phyloP scores from a whole-genome alignment of 2,329 filamentous ascomycete species.

The Westerdykella ornata region DNA sequence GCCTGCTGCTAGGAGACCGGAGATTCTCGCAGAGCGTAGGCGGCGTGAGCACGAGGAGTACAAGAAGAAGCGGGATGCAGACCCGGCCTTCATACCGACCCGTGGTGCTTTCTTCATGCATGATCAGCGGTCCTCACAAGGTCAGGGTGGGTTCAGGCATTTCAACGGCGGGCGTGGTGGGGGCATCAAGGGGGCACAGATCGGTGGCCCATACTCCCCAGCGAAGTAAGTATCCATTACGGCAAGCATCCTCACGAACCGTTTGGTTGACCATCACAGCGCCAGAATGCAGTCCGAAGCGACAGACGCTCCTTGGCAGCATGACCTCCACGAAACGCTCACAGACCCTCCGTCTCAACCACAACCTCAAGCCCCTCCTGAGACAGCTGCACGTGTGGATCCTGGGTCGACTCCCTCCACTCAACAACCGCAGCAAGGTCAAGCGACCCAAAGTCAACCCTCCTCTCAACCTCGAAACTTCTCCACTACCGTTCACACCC shows the following conservation, averaged over 20 bases:
- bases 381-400: slow-evolving; percentile 11
- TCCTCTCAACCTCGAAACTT: slow-evolving; percentile 43
- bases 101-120: slow-evolving; percentile 96
- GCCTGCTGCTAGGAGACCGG: slow-evolving; percentile 42
- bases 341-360: slow-evolving; percentile 34
- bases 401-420: slow-evolving; percentile 25
- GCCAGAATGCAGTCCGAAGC: slow-evolving; percentile 41
- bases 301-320: slow-evolving; percentile 74
- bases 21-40: slow-evolving; percentile 61
- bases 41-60: slow-evolving; percentile 87
- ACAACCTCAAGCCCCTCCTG: slow-evolving; percentile 15
- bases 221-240: slow-evolving; percentile 50
- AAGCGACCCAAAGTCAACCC: slow-evolving; percentile 2
- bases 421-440: slow-evolving; percentile 24
- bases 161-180: slow-evolving; percentile 59
- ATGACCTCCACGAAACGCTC: slow-evolving; percentile 81
- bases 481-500: slow-evolving; percentile 76
- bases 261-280: background rate
- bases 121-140: slow-evolving; percentile 74
- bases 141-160: slow-evolving; percentile 69
- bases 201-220: slow-evolving; percentile 51
- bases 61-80: slow-evolving; percentile 76
- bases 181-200: slow-evolving; percentile 43
- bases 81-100: slow-evolving; percentile 90
- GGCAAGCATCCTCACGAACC: no score